These are phyloP conservation scores for Harringtonia aguacate DNA, from an alignment of 2,329 filamentous ascomycete genomes.

Conservation along the genomic window DNA sequence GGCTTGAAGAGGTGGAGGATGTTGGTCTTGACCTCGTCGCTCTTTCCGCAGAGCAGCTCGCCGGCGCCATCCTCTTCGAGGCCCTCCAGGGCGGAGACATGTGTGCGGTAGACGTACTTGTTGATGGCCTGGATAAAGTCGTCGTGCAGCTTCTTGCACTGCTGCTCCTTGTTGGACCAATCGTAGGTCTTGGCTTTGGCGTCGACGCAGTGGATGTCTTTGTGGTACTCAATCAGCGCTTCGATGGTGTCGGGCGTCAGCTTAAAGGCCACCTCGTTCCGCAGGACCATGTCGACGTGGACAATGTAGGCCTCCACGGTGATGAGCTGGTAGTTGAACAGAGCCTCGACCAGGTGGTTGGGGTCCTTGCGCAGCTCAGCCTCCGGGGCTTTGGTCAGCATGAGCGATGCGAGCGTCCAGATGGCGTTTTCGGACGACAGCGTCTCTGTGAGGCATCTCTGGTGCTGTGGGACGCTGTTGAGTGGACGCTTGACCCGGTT, in stretches of 20 bases:
- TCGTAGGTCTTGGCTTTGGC: slow-evolving; percentile 80
- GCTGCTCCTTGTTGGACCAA: slow-evolving; percentile 93
- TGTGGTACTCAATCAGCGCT: slow-evolving; percentile 86
- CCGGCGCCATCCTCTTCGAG: slow-evolving; percentile 94
- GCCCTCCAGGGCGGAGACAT: slow-evolving; percentile 82
- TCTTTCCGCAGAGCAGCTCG: slow-evolving; percentile 82
- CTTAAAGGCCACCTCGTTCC: slow-evolving; percentile 97
- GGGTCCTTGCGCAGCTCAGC: slow-evolving; percentile 71
- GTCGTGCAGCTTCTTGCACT: slow-evolving; percentile 94
- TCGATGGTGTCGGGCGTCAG: slow-evolving; percentile 92
- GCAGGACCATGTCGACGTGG: slow-evolving; percentile 96
- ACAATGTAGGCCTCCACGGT: slow-evolving; percentile 97
- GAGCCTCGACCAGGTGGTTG: slow-evolving; percentile 72
- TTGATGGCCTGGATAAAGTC: slow-evolving; percentile 95
- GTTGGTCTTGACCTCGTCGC: slow-evolving; percentile 83
- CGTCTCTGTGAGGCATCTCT: slow-evolving; percentile 88
- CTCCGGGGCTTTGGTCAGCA: slow-evolving; percentile 84
- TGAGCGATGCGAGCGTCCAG: slow-evolving; percentile 87
- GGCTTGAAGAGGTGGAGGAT: slow-evolving; percentile 81
- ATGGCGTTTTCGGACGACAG: slow-evolving; percentile 83
- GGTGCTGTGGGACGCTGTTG: slow-evolving; percentile 94
- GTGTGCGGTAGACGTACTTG: slow-evolving; percentile 89
- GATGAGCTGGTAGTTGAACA: slow-evolving; percentile 88
- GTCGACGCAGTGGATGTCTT: slow-evolving; percentile 87
- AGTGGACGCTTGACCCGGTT: slow-evolving; percentile 93